A percentile compares a stretch with the other conserved stretches of the same genome.
These are phyloP conservation scores for Heterobasidion irregulare DNA, from an alignment of 1,284 basidiomycete genomes.

Conservation along the genomic window DNA sequence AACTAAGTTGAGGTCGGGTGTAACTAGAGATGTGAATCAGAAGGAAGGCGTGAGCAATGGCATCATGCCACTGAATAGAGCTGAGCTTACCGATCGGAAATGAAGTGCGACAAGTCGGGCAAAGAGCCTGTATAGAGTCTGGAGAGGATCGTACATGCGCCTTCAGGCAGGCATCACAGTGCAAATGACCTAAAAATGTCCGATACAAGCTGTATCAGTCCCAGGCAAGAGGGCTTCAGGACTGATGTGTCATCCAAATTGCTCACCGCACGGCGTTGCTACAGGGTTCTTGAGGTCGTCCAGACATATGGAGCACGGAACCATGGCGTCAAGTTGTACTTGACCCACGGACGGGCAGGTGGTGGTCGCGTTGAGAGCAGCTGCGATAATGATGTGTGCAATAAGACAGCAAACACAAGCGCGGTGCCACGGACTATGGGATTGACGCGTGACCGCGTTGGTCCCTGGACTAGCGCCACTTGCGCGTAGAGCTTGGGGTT, in stretches of 20 bases:
- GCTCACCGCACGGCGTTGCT: conserved; percentile 52
- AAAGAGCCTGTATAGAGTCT: conserved; percentile 32
- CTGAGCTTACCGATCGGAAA: conserved; percentile 42
- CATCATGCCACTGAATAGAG: background rate
- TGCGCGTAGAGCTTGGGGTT: no score
- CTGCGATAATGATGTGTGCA: background rate
- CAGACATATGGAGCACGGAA: conserved; percentile 53
- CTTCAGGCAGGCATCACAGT: conserved; percentile 49
- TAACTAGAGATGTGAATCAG: conserved; percentile 16
- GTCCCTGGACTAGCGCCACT: no score
- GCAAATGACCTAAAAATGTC: conserved; percentile 42
- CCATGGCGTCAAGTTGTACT: background rate
- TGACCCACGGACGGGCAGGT: conserved; percentile 26
- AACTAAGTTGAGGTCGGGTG: conserved; percentile 39
- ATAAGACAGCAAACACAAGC: no score
- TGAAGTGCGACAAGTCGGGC: conserved; percentile 48
- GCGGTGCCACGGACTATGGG: no score
- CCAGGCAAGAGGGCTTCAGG: background rate
- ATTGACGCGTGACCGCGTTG: no score
- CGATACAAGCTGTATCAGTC: background rate
- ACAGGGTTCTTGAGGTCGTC: conserved; percentile 42
- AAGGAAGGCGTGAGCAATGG: conserved; percentile 1
- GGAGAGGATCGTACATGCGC: conserved; percentile 34
- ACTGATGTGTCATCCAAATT: background rate
- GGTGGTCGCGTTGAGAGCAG: background rate